Evolutionary conservation across 2,329 filamentous ascomycete genomes (phyloP), one percentile per base, ranked within the genome.

Genomic region (Aureobasidium sp.): DNA sequence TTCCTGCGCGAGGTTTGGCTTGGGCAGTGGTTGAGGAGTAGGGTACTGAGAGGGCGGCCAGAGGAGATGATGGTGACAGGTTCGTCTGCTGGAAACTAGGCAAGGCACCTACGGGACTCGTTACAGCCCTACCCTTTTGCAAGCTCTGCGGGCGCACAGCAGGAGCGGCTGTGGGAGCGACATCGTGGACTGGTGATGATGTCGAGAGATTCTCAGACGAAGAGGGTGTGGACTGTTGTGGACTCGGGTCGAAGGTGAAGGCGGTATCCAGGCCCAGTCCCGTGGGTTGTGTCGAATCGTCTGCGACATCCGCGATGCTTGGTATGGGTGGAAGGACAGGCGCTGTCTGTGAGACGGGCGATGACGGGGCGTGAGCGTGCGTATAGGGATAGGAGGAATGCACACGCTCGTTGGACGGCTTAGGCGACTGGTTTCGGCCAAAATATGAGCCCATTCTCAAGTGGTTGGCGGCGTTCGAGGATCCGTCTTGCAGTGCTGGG

Each of bases 241-340:
- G 57, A 51, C 57, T 60, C 29, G 32, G n/a, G 20, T 60, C 36
- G 46, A 60, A 51, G 37, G 17, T 15, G 23, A 60, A 42, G 46
- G 44, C n/a, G 36, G 23, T 26, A 20, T 60, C 57, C 5, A 51
- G 44, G 26, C 44, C 46, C 4, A 60, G 36, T 20, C 46, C 57
- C 12, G 26, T 36, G 7, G 44, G 23, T 20, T 20, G 20, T 20
- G 20, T 46, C 10, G 57, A 34, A 34, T 60, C 46, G 12, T 60
- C 26, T 26, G 46, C 36, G 44, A 39, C 42, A 48, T 59, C 55
- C 37, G 75, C 70, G 15, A 78, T 68, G 32, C 74, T 69, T 37
- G 74, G 68, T 41, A 77, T 74, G 36, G 73, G 73, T 36, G 75
- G 73, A 34, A 84, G 72, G 3, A 74, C 76, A 8, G 81, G 81